Percentiles rank a stretch among this genome's conserved stretches.
phyloP scores from a whole-genome alignment of 1,284 basidiomycete species.

The Uromyces viciae-fabae region DNA sequence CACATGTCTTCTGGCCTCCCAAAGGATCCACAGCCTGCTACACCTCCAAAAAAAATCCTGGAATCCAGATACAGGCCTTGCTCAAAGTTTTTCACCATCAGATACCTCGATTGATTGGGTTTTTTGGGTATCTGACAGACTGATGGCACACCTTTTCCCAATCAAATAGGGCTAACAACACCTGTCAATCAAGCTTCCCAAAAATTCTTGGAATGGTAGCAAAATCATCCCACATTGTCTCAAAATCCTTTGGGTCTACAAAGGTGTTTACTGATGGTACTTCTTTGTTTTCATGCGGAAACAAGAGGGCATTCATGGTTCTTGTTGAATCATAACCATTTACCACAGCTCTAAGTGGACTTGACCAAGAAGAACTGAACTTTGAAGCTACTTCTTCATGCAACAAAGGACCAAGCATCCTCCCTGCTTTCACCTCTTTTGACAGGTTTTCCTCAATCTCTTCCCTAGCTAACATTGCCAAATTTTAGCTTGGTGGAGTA shows the following conservation, averaged over 20 bases:
- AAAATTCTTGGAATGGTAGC: not conserved
- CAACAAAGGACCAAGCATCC: not conserved
- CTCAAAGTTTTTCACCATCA: not conserved
- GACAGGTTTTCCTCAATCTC: not conserved
- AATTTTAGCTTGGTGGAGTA: not conserved
- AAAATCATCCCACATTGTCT: conserved; percentile 8
- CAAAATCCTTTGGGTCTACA: not conserved
- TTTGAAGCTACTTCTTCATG: not conserved
- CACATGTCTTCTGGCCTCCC: not conserved
- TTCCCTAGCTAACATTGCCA: not conserved
- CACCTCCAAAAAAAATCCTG: not conserved
- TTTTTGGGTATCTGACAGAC: not conserved
- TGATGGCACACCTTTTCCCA: conserved; percentile 1
- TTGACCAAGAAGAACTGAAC: not conserved
- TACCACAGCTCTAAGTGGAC: not conserved
- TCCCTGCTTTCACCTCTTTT: not conserved
- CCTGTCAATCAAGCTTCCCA: not conserved
- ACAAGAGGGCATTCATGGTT: not conserved
- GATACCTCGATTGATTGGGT: not conserved
- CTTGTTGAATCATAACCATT: not conserved
- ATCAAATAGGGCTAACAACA: not conserved
- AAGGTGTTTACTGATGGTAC: not conserved
- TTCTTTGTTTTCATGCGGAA: not conserved
- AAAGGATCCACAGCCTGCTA: not conserved
- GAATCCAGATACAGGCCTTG: not conserved